Evolutionary conservation across 2,329 filamentous ascomycete genomes (phyloP).

Genomic region (Bipolaris oryzae): DNA sequence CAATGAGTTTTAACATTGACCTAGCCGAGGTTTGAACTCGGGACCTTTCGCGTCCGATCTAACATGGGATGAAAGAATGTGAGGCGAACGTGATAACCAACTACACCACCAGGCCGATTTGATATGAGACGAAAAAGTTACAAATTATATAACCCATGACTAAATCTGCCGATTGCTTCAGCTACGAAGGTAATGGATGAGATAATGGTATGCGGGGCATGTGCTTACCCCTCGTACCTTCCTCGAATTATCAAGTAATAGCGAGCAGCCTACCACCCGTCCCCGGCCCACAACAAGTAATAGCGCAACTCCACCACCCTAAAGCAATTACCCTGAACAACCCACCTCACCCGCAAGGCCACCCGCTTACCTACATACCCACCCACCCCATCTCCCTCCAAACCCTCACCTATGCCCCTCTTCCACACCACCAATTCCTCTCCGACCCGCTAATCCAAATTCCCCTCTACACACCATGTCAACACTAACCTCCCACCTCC

Average conservation of each 20-base stretch:
- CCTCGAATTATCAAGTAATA: not conserved
- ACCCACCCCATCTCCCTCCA: too few species aligned
- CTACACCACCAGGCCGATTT: conserved; percentile 32
- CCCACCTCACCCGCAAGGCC: not conserved
- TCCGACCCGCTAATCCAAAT: not conserved
- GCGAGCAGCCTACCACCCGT: not conserved
- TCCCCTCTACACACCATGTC: conserved; percentile 14
- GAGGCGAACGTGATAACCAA: conserved; percentile 40
- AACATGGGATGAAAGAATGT: conserved; percentile 8
- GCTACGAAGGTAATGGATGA: too few species aligned
- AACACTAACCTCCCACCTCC: conserved; percentile 35
- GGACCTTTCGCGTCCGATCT: conserved; percentile 27
- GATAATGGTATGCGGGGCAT: not conserved
- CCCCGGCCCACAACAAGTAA: not conserved
- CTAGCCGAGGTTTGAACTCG: conserved; percentile 35
- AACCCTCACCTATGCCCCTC: not conserved
- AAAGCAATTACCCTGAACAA: not conserved
- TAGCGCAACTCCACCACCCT: not conserved
- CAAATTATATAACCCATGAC: not conserved
- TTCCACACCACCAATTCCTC: not conserved
- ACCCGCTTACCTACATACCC: not conserved
- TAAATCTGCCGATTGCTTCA: too few species aligned
- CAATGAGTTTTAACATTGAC: conserved; percentile 25
- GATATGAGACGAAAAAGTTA: not conserved
- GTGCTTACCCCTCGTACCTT: not conserved